Evolutionary conservation across 208 protist species (phyloP).

Genomic region (Trypanosoma lewisi): DNA sequence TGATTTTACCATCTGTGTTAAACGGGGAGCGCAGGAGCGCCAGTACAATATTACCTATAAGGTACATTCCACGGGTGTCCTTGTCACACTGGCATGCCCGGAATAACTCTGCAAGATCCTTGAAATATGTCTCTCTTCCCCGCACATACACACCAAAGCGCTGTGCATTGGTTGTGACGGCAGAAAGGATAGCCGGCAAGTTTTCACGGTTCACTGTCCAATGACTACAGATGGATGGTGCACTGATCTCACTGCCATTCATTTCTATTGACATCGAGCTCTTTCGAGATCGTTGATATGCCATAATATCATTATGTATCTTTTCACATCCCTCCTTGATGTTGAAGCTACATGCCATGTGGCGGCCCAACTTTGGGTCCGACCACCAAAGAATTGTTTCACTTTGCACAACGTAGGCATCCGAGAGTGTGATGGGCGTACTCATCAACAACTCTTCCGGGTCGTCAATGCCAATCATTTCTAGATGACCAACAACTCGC

Average conservation of each 20-base stretch:
- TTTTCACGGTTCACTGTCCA: constrained; percentile 61
- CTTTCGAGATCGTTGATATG: constrained; percentile 37
- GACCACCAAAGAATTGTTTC: constrained; percentile 71
- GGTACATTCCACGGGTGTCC: constrained; percentile 40
- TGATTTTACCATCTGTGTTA: constrained; percentile 66
- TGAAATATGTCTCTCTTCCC: constrained; percentile 41
- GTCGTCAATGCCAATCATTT: constrained; percentile 54
- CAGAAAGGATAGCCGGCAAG: constrained; percentile 51
- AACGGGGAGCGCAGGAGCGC: constrained; percentile 58
- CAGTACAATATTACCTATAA: constrained; percentile 46
- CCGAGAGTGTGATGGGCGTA: constrained; percentile 52
- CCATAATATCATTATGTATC: constrained; percentile 42
- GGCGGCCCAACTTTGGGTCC: constrained; percentile 54
- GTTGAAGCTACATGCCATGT: constrained; percentile 79
- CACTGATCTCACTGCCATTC: constrained; percentile 3
- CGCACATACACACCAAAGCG: constrained; percentile 65
- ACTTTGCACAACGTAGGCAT: constrained; percentile 72
- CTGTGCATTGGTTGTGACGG: constrained; percentile 40
- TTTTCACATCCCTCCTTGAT: constrained; percentile 54
- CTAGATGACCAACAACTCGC: constrained; percentile 30
- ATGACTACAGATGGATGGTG: constrained; percentile 28
- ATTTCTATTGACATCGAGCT: not conserved
- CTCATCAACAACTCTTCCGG: constrained; percentile 57
- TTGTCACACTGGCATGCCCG: constrained; percentile 23
- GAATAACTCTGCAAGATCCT: constrained; percentile 58